These are phyloP conservation scores for Pythium vanterpoolii DNA, from an alignment of 352 stramenopile genomes.

Conservation along the genomic window DNA sequence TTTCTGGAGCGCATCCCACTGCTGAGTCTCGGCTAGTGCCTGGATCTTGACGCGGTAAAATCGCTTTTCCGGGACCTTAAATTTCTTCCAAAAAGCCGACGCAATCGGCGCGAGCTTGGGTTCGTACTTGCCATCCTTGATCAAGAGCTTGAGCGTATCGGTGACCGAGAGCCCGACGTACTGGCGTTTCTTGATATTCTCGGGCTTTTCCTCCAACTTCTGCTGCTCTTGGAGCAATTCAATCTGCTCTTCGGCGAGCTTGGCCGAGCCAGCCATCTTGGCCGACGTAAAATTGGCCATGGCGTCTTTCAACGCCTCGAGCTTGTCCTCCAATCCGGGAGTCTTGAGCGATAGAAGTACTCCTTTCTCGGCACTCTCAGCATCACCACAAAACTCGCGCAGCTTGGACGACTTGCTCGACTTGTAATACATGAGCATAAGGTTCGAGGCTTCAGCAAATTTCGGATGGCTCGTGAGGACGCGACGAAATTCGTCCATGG, in stretches of 20 bases:
- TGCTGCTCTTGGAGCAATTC: slow-evolving; percentile 85
- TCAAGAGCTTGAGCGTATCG: slow-evolving; percentile 81
- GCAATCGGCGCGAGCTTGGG: slow-evolving; percentile 70
- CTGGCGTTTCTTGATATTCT: slow-evolving; percentile 76
- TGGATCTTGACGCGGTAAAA: slow-evolving; percentile 91
- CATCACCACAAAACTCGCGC: slow-evolving; percentile 58
- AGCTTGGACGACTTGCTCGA: slow-evolving; percentile 61
- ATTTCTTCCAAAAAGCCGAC: slow-evolving; percentile 78
- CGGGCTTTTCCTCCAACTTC: slow-evolving; percentile 76
- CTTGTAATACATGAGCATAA: slow-evolving; percentile 80
- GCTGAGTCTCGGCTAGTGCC: slow-evolving; percentile 72
- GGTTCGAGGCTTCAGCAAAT: slow-evolving; percentile 68
- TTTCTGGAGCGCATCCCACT: slow-evolving; percentile 88
- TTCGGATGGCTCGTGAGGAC: slow-evolving; percentile 68
- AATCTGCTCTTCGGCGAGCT: slow-evolving; percentile 83
- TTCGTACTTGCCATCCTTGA: slow-evolving; percentile 79
- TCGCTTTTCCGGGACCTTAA: slow-evolving; percentile 89
- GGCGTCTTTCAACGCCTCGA: slow-evolving; percentile 62
- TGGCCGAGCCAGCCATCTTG: slow-evolving; percentile 60
- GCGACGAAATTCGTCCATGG: slow-evolving; percentile 78
- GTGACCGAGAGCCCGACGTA: slow-evolving; percentile 84
- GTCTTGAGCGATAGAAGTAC: slow-evolving; percentile 69
- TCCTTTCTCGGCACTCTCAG: slow-evolving; percentile 67
- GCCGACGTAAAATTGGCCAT: slow-evolving; percentile 59
- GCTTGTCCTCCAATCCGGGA: slow-evolving; percentile 60